Conservation (phyloP, 2,329 filamentous ascomycete genomes). For the Ilyonectria mors-panacis region DNA sequence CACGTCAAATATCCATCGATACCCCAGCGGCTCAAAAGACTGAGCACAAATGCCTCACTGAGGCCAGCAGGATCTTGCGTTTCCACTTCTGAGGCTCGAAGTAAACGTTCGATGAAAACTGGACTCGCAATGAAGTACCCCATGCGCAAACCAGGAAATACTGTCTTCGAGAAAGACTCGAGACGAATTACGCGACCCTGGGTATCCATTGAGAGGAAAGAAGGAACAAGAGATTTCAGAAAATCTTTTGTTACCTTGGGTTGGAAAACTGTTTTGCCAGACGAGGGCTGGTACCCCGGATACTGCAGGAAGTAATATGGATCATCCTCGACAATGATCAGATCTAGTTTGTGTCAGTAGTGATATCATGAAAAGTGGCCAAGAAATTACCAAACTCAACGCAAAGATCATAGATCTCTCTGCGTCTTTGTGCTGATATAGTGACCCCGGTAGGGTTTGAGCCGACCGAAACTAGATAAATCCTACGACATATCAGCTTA, state of each 20-base stretch:
- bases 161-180: slow-evolving; percentile 44
- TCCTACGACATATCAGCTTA: slow-evolving; percentile 10
- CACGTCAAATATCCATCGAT: slow-evolving; percentile 82
- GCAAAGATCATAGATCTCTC: slow-evolving; percentile 67
- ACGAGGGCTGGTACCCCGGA: slow-evolving; percentile 28
- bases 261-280: background rate
- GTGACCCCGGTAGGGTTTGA: slow-evolving; percentile 81
- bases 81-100: slow-evolving; percentile 60
- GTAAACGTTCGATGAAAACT: slow-evolving; percentile 48
- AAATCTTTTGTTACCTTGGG: slow-evolving; percentile 31
- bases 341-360: background rate
- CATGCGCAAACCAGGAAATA: slow-evolving; percentile 29
- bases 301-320: slow-evolving; percentile 50
- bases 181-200: slow-evolving; percentile 48
- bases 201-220: slow-evolving; percentile 44
- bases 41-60: slow-evolving; percentile 62
- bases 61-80: slow-evolving; percentile 80
- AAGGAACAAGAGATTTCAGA: slow-evolving; percentile 37
- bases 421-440: slow-evolving; percentile 69
- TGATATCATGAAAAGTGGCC: background rate
- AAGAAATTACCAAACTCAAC: slow-evolving; percentile 48
- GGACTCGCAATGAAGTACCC: slow-evolving; percentile 63
- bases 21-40: slow-evolving; percentile 74
- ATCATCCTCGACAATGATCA: slow-evolving; percentile 38
- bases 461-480: slow-evolving; percentile 63